Evolutionary conservation across 352 stramenopile species (phyloP), one percentile per base, ranked within the genome.

Genomic region (Elongisporangium anandrum): DNA sequence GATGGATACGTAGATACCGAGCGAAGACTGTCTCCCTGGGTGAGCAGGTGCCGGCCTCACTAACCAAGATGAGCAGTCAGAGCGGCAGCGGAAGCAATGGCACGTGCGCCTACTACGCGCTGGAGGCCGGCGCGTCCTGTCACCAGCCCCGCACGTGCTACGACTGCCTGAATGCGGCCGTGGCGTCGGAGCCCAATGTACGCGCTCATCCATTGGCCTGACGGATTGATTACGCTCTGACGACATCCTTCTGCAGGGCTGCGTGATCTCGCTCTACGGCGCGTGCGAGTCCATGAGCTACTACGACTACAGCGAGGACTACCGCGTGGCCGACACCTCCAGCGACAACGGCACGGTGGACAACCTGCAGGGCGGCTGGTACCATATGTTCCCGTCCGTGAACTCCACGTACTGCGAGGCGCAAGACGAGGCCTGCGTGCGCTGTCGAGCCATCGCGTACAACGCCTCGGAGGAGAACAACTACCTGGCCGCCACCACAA

Each of bases 351-450:
- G 76, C 21, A 77, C 68, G 21, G 48, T 76, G 12, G 61, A 61
- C 26, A 66, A 63, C 16, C 52, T 39, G 7, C 17, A 52, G 3
- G 62, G 63, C 20, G 57, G 78, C 23, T 77, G 77, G 52, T 71
- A 70, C 22, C 68, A 85, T n/a, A 64, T 64, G 56, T 86, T 78
- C 53, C 70, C 77, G 16, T 64, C 77, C 3, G 59, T 62, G 0
- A 83, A 85, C 61, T 57, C 72, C 2, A 84, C 72, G 23, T 87
- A 87, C 58, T 87, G 77, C 29, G 63, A 81, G 24, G 50, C 68
- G 2, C 57, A 68, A 17, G 77, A 87, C 56, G 23, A 70, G 1
- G 77, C 70, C 17, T 87, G 77, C 45, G 17, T 75, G 23, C 56
- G 61, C 20, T 87, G 77, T 49, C 60, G 70, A 45, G 60, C 60